These are phyloP conservation scores for Kregervanrija fluxuum DNA, from an alignment of 805 yeast genomes.

Conservation along the genomic window DNA sequence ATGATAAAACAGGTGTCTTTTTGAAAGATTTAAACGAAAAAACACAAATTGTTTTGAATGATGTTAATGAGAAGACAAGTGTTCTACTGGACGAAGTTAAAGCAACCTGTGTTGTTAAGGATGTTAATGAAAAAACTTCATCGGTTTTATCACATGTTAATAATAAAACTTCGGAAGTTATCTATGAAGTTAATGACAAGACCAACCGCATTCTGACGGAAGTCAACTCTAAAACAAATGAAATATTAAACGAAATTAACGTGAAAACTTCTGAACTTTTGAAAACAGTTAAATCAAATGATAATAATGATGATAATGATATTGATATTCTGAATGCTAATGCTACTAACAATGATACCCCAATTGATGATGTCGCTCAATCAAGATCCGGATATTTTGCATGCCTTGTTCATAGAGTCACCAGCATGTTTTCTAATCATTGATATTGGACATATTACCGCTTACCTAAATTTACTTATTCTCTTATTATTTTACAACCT, in stretches of 20 bases:
- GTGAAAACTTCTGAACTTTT: constrained; percentile 9
- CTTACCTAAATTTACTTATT: not conserved
- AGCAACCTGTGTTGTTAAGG: constrained; percentile 3
- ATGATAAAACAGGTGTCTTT: constrained; percentile 16
- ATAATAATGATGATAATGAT: not conserved
- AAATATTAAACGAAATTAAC: not conserved
- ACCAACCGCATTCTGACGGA: constrained; percentile 5
- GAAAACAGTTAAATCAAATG: not conserved
- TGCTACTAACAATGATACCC: not conserved
- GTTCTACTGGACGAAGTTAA: constrained; percentile 5
- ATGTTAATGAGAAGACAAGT: constrained; percentile 13
- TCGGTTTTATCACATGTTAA: constrained; percentile 4
- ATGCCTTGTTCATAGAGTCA: not conserved
- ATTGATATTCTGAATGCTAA: not conserved
- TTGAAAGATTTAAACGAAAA: constrained; percentile 17
- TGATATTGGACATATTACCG: too few relatives aligned
- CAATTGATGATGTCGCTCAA: not conserved
- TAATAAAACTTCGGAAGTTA: constrained; percentile 6
- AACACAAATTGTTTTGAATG: constrained; percentile 11
- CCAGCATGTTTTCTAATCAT: too few relatives aligned
- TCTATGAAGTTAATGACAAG: constrained; percentile 8
- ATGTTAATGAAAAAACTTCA: constrained; percentile 12
- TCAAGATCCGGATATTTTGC: not conserved
- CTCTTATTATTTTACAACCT: not conserved
- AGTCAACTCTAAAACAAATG: constrained; percentile 1